Evolutionary conservation across 1,284 basidiomycete genomes (phyloP).

Genomic region (Cryptococcus maquisensis): DNA sequence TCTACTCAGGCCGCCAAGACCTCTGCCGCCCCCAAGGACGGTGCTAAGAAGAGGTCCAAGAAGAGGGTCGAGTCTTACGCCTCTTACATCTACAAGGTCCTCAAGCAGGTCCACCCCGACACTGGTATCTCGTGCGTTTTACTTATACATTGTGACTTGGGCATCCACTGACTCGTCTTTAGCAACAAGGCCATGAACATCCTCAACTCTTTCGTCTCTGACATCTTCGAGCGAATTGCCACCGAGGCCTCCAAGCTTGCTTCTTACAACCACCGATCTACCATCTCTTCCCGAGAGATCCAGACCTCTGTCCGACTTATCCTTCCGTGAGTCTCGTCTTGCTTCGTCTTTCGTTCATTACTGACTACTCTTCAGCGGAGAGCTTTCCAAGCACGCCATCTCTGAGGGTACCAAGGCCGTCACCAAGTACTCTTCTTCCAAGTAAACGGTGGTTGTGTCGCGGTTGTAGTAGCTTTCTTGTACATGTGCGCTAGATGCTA

Average conservation of each 20-base stretch:
- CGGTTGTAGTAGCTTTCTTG: constrained; percentile 3
- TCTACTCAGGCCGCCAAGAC: constrained; percentile 66
- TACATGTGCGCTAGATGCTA: background rate
- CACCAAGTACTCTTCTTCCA: constrained; percentile 56
- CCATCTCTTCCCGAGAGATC: constrained; percentile 89
- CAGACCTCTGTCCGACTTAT: constrained; percentile 88
- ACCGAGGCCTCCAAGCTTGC: constrained; percentile 87
- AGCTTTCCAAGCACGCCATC: constrained; percentile 76
- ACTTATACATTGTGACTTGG: background rate
- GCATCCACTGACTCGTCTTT: constrained; percentile 46
- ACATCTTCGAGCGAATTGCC: constrained; percentile 91
- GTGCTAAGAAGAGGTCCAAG: constrained; percentile 82
- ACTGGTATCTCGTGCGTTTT: constrained; percentile 66
- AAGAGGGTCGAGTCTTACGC: constrained; percentile 87
- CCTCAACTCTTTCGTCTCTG: constrained; percentile 87
- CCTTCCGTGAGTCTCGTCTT: constrained; percentile 81
- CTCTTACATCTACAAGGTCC: constrained; percentile 84
- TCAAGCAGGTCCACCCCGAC: constrained; percentile 77
- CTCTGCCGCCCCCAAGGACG: constrained; percentile 55
- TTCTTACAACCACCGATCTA: constrained; percentile 88
- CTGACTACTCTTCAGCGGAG: constrained; percentile 48
- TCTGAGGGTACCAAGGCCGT: constrained; percentile 63
- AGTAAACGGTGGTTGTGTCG: constrained; percentile 35
- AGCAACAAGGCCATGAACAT: constrained; percentile 93
- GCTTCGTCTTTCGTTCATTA: constrained; percentile 58